Base-by-base conservation (phyloP, 2,329 filamentous ascomycete genomes). In the Botrytis tulipae region DNA sequence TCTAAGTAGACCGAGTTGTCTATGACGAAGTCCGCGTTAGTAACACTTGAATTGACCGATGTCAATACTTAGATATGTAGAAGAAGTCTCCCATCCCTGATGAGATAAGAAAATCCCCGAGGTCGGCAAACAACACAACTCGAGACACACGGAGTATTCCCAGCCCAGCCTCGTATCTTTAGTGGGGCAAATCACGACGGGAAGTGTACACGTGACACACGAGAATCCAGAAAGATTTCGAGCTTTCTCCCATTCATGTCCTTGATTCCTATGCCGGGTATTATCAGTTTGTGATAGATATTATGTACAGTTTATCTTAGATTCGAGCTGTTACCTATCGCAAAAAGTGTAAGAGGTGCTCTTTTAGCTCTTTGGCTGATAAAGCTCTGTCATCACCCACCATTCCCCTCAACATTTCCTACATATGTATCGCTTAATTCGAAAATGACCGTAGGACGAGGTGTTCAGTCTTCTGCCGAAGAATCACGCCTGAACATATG, bases 91-190 rank as follows among this genome's bases (percentile, higher is more conserved):
- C 63, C 22, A 40, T 67, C 44, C 14, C 7, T 67, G 4, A 16
- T 22, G 32, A 22, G 63, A 67, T 67, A 67, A 51, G 63, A 67
- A 67, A 51, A 37, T 20, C 63, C 14, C 44, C 46, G 63, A 54
- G 32, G n/a, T 51, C 63, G 44, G 32, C 63, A 35, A 67, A 32
- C 32, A 51, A 25, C 22, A 51, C 48, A 5, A 51, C 48, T 48
- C 18, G 44, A 46, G 44, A 46, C 44, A 46, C 2, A 18, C 44
- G 44, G 44, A 46, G 44, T 46, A 46, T 51, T n/a, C 48, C 48
- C 48, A 54, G 51, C 46, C 32, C 32, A 32, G 32, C 32, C 63
- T 44, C 44, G 44, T 37, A 62, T n/a, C 37, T 29, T 25, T 44
- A 32, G 12, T 48, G 61, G 61, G 9, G 14, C 3, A 66, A 32